Conservation (phyloP, 805 yeast genomes). For the Lachancea nothofagi region DNA sequence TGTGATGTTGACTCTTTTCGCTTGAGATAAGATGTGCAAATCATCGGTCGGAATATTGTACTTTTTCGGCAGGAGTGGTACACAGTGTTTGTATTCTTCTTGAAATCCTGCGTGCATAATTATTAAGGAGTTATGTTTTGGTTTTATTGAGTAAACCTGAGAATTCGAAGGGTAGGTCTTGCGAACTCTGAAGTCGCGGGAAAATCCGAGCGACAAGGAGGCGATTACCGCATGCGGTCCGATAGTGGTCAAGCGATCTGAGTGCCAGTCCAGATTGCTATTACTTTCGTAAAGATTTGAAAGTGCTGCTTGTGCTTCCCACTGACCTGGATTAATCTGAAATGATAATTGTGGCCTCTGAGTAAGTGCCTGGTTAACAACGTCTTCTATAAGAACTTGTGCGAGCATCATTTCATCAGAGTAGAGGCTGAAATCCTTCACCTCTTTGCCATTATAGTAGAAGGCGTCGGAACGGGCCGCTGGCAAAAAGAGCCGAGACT, state of each 20-base stretch:
- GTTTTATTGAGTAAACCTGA: constrained; percentile 40
- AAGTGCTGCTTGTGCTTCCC: constrained; percentile 52
- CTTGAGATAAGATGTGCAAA: constrained; percentile 45
- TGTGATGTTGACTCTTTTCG: constrained; percentile 57
- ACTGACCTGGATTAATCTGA: constrained; percentile 35
- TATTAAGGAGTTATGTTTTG: constrained; percentile 62
- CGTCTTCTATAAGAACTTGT: constrained; percentile 36
- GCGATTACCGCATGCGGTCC: constrained; percentile 71
- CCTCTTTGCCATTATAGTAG: constrained; percentile 38
- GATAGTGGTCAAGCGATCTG: constrained; percentile 63
- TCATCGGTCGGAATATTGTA: constrained; percentile 37
- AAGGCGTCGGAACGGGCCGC: constrained; percentile 12
- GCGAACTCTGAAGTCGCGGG: constrained; percentile 60
- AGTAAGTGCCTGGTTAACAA: constrained; percentile 36
- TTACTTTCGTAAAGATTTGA: constrained; percentile 51
- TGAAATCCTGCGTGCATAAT: constrained; percentile 79
- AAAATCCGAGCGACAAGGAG: constrained; percentile 62
- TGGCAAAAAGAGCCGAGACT: constrained; percentile 35
- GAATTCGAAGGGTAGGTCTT: constrained; percentile 32
- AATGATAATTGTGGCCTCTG: constrained; percentile 34
- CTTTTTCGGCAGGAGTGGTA: constrained; percentile 32
- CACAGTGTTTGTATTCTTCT: constrained; percentile 65
- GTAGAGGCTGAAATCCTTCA: constrained; percentile 32
- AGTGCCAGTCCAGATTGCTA: constrained; percentile 65
- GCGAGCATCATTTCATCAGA: constrained; percentile 39